Conservation (phyloP, 2,329 filamentous ascomycete species). For the Diaporthe nobilis region DNA sequence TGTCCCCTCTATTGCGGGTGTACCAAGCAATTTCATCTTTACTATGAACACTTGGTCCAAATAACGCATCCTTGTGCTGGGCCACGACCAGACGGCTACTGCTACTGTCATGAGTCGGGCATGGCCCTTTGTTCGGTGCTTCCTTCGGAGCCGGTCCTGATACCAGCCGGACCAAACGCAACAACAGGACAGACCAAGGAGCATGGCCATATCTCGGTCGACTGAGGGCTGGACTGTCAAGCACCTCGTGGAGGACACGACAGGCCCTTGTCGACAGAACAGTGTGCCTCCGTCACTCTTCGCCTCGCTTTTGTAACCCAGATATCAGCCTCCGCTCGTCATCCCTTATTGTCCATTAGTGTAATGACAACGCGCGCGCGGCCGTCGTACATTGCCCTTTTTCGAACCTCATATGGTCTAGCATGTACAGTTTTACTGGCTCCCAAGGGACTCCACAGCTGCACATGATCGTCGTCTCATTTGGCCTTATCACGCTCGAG, state of each 20-base stretch:
- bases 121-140: slow-evolving; percentile 18
- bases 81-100: slow-evolving; percentile 13
- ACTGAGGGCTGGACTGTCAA: not conserved
- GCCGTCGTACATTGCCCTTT: slow-evolving; percentile 21
- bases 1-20: not conserved
- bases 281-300: not conserved
- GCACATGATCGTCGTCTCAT: slow-evolving; percentile 31
- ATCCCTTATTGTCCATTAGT: slow-evolving; percentile 23
- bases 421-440: slow-evolving; percentile 30
- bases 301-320: not conserved
- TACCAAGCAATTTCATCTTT: slow-evolving; percentile 31
- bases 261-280: slow-evolving; percentile 12
- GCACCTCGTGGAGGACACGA: not conserved
- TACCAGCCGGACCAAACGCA: slow-evolving; percentile 13
- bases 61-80: slow-evolving; percentile 8
- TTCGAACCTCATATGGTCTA: slow-evolving; percentile 10
- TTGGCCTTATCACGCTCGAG: slow-evolving; percentile 30
- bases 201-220: slow-evolving; percentile 9
- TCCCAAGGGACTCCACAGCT: slow-evolving; percentile 17
- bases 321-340: slow-evolving; percentile 10
- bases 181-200: slow-evolving; percentile 11
- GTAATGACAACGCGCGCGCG: slow-evolving; percentile 31
- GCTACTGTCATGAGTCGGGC: slow-evolving; percentile 28
- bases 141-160: slow-evolving; percentile 14
- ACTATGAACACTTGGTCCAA: slow-evolving; percentile 20